phyloP scores from a whole-genome alignment of 2,329 filamentous ascomycete genomes.

The Alternaria gansuensis region DNA sequence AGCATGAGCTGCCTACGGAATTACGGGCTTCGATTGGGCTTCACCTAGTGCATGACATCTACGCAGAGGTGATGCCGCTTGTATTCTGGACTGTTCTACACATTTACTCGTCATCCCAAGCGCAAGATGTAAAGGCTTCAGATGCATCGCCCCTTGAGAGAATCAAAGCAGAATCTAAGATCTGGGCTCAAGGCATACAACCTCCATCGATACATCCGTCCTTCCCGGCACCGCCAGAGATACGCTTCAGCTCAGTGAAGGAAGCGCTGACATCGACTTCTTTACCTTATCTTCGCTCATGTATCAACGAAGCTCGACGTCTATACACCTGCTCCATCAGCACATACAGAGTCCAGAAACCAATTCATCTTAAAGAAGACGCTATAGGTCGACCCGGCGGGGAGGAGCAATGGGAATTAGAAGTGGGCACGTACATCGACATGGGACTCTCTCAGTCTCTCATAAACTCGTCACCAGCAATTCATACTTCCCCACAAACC shows the following conservation, averaged over 20 bases:
- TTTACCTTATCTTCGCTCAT: slow-evolving; percentile 43
- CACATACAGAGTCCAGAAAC: slow-evolving; percentile 33
- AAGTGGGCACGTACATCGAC: slow-evolving; percentile 40
- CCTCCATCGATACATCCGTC: slow-evolving; percentile 50
- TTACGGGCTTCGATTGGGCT: slow-evolving; percentile 45
- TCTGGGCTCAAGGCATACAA: slow-evolving; percentile 45
- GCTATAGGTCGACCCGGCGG: slow-evolving; percentile 24
- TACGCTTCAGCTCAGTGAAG: slow-evolving; percentile 33
- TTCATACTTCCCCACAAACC: slow-evolving; percentile 31
- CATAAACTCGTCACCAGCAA: slow-evolving; percentile 43
- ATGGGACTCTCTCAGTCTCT: slow-evolving; percentile 43
- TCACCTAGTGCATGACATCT: slow-evolving; percentile 40
- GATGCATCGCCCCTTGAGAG: slow-evolving; percentile 31
- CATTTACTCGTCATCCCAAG: slow-evolving; percentile 34
- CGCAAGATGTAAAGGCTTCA: slow-evolving; percentile 13
- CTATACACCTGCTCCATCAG: slow-evolving; percentile 40
- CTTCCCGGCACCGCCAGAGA: slow-evolving; percentile 48
- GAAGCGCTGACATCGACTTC: slow-evolving; percentile 21
- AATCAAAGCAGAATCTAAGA: slow-evolving; percentile 42
- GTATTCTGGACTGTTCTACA: slow-evolving; percentile 49
- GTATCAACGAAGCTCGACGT: slow-evolving; percentile 45
- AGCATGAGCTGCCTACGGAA: slow-evolving; percentile 39
- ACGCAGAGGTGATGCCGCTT: slow-evolving; percentile 43
- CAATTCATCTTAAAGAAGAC: slow-evolving; percentile 36
- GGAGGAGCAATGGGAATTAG: slow-evolving; percentile 40